Evolutionary conservation across 495 filamentous ascomycete species (phyloP).

Genomic region (Tuber magnatum): DNA sequence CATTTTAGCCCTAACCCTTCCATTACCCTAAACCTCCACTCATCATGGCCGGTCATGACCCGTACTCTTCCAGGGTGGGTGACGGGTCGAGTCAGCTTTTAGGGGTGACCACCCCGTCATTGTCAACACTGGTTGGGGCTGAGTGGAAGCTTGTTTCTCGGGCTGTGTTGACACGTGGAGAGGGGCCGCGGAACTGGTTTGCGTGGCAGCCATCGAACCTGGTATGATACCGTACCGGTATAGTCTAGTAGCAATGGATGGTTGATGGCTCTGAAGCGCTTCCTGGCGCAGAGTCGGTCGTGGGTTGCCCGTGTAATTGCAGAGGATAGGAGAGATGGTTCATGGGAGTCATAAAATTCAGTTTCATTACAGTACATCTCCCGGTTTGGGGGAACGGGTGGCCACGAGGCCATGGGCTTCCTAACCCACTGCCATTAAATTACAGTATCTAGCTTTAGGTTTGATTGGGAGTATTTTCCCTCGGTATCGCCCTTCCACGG

Average conservation of each 20-base stretch:
- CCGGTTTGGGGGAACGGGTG: not conserved
- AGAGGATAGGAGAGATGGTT: not conserved
- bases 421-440: not conserved
- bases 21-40: no score
- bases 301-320: not conserved
- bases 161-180: not conserved
- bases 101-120: no score
- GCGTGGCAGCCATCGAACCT: not conserved
- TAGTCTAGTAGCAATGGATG: not conserved
- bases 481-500: not conserved
- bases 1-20: no score
- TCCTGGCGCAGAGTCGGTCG: not conserved
- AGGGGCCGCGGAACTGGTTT: not conserved
- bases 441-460: not conserved
- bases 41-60: no score
- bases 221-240: no score
- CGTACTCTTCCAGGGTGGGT: no score
- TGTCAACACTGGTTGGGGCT: not conserved
- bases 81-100: no score
- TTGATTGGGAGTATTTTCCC: not conserved
- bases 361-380: not conserved
- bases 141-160: not conserved
- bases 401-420: not conserved
- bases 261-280: not conserved
- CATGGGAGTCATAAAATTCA: not conserved